These are phyloP conservation scores for Thymus quinquecostatus DNA, from an alignment of 257 asterid genomes.

Conservation along the genomic window DNA sequence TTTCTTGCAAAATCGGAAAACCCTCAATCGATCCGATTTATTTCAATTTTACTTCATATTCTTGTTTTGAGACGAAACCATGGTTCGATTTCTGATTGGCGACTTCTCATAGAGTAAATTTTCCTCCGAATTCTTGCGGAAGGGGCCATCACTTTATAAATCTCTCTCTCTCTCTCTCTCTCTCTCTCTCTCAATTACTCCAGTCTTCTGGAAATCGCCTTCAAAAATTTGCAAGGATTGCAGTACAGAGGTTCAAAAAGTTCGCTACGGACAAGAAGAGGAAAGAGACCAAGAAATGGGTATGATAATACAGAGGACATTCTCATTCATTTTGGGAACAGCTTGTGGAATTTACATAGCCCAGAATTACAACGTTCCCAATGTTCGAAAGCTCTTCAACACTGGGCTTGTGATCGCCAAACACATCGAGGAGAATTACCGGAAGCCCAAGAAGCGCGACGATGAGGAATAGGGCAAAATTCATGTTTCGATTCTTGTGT, in stretches of 20 bases:
- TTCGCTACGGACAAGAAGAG: background rate
- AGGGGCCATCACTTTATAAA: constrained; percentile 16
- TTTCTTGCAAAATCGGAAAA: no score
- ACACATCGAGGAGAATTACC: constrained; percentile 71
- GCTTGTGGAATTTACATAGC: constrained; percentile 71
- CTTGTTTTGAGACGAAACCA: no score
- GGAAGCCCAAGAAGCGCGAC: constrained; percentile 68
- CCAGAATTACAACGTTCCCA: constrained; percentile 83
- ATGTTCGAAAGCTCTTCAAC: constrained; percentile 56
- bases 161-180: background rate
- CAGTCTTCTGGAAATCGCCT: background rate
- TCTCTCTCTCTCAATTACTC: background rate
- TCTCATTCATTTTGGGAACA: constrained; percentile 64
- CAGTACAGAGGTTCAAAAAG: background rate
- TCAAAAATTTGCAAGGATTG: no score
- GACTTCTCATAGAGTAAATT: no score
- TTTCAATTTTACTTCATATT: no score
- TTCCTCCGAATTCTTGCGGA: background rate
- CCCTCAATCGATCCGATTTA: no score
- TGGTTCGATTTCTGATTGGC: no score
- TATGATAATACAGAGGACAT: constrained; percentile 44
- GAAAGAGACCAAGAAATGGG: constrained; percentile 37
- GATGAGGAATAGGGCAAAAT: constrained; percentile 38
- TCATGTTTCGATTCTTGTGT: background rate
- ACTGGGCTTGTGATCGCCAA: constrained; percentile 57